A percentile compares a stretch with the other conserved stretches of the same genome.
These are phyloP conservation scores for Berberis thunbergii DNA, from an alignment of 164 flowering plant genomes.

Conservation along the genomic window DNA sequence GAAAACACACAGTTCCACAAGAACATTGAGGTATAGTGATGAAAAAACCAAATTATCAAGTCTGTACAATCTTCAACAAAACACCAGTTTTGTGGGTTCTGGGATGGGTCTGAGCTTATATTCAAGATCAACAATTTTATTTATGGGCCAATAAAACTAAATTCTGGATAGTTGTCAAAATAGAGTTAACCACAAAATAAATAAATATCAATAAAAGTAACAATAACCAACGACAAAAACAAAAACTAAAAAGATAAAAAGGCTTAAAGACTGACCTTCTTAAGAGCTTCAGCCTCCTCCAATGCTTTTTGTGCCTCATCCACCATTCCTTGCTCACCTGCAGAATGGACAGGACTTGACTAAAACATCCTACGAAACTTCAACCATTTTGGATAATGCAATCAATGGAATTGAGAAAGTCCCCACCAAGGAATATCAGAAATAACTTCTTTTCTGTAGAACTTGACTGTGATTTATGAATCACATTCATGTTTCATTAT, in stretches of 20 bases:
- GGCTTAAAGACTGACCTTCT: constrained; percentile 43
- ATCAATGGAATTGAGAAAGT: neutral
- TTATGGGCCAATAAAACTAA: no score
- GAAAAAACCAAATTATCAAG: neutral
- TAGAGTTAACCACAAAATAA: no score
- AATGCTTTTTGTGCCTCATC: constrained; percentile 95
- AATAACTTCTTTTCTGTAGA: no score
- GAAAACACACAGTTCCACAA: neutral
- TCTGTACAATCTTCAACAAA: neutral
- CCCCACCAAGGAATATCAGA: no score
- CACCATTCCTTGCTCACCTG: constrained; percentile 97
- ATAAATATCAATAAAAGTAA: no score
- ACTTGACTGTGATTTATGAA: no score
- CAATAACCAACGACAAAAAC: neutral
- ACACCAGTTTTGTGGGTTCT: no score
- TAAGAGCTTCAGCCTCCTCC: constrained; percentile 97
- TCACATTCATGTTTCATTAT: no score
- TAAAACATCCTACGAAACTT: neutral
- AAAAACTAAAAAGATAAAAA: no score
- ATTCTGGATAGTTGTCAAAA: no score
- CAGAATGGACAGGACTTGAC: constrained; percentile 1
- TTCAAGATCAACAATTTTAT: no score
- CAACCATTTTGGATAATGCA: neutral
- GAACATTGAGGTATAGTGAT: neutral
- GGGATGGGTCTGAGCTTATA: no score